Conservation (phyloP, 2,329 filamentous ascomycete genomes). For the Epichloe brachyelytri region DNA sequence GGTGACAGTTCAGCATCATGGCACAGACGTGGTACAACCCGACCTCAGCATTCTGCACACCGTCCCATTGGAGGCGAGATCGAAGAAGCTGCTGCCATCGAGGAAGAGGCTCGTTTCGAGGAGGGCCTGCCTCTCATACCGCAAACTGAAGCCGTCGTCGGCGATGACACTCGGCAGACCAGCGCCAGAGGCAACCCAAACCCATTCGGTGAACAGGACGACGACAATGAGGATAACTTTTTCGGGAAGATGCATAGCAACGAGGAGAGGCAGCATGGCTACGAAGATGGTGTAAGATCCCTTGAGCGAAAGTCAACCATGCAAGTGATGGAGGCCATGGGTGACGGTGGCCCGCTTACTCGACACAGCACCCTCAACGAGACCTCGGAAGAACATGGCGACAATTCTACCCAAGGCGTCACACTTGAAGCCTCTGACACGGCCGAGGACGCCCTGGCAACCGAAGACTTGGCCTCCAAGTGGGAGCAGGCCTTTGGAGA, state of each 20-base stretch:
- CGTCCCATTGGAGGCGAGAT: conserved; percentile 32
- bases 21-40: conserved; percentile 6
- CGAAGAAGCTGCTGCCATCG: conserved; percentile 26
- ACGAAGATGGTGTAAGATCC: conserved; percentile 12
- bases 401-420: conserved; percentile 9
- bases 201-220: conserved; percentile 31
- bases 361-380: conserved; percentile 21
- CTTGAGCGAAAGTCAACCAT: conserved; percentile 59
- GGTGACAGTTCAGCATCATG: conserved; percentile 5
- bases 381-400: conserved; percentile 15
- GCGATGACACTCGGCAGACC: conserved; percentile 8
- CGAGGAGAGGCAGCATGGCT: conserved; percentile 9
- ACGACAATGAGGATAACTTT: conserved; percentile 48
- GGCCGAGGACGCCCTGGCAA: conserved; percentile 14
- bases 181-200: conserved; percentile 12
- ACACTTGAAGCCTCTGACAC: not conserved
- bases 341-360: conserved; percentile 24
- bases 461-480: conserved; percentile 61
- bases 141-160: conserved; percentile 10
- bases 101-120: conserved; percentile 48
- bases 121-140: conserved; percentile 56
- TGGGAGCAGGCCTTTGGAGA: conserved; percentile 75
- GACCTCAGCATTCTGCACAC: conserved; percentile 14
- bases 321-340: conserved; percentile 43
- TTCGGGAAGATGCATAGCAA: conserved; percentile 38